Evolutionary conservation across 2,329 filamentous ascomycete genomes (phyloP).

Genomic region (Cercospora sp.): DNA sequence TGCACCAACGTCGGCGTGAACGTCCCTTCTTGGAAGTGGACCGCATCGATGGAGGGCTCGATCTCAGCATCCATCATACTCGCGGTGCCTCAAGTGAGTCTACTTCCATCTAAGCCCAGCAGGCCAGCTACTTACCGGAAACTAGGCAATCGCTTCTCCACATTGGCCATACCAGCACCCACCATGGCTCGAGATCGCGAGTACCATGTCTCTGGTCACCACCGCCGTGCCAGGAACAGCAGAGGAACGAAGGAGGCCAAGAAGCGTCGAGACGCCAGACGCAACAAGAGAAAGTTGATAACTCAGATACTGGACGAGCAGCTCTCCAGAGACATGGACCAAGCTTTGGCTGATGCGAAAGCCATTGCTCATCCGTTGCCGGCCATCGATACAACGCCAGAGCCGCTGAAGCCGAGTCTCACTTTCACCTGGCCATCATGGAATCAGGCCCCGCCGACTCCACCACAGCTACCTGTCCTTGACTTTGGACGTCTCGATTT

Average conservation of each 20-base stretch:
- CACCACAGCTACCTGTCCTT: slow-evolving; percentile 30
- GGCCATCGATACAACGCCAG: slow-evolving; percentile 7
- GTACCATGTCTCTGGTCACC: slow-evolving; percentile 15
- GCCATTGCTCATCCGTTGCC: slow-evolving; percentile 10
- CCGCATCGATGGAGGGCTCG: slow-evolving; percentile 19
- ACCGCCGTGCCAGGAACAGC: slow-evolving; percentile 32
- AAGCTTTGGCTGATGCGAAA: slow-evolving; percentile 29
- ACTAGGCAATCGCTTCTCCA: slow-evolving; percentile 34
- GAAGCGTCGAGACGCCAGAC: slow-evolving; percentile 34
- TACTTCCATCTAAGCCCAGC: not conserved
- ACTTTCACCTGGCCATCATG: slow-evolving; percentile 4
- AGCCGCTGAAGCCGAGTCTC: slow-evolving; percentile 4
- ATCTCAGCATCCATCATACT: slow-evolving; percentile 35
- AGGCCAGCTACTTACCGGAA: slow-evolving; percentile 4
- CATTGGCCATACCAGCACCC: slow-evolving; percentile 24
- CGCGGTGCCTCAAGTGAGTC: slow-evolving; percentile 25
- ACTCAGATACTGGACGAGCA: slow-evolving; percentile 36
- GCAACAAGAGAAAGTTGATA: slow-evolving; percentile 31
- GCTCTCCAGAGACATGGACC: slow-evolving; percentile 34
- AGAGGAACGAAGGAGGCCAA: slow-evolving; percentile 36
- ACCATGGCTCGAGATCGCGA: slow-evolving; percentile 21
- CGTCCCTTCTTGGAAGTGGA: slow-evolving; percentile 17
- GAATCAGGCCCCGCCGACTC: slow-evolving; percentile 19
- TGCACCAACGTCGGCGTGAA: slow-evolving; percentile 15
- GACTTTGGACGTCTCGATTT: slow-evolving; percentile 28